Conservation (phyloP, 1,284 basidiomycete genomes). For the Sanghuangporus weigelae region DNA sequence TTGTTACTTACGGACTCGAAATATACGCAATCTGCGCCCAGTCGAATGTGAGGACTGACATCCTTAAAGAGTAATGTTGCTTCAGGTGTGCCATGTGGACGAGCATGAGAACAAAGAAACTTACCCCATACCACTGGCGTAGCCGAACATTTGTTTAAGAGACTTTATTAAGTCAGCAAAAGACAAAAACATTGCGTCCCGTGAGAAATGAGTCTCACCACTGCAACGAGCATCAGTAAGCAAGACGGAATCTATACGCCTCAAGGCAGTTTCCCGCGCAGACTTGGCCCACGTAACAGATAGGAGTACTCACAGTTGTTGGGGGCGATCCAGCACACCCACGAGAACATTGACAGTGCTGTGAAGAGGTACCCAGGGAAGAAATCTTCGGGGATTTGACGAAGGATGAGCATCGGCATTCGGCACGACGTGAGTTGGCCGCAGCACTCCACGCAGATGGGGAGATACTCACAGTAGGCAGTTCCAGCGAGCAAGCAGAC, state of each 20-base stretch:
- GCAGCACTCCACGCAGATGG: slow-evolving; percentile 19
- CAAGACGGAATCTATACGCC: not conserved
- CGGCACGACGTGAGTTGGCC: not conserved
- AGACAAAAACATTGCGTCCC: not conserved
- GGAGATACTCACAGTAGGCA: slow-evolving; percentile 33
- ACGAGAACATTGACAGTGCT: slow-evolving; percentile 32
- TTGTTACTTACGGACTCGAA: slow-evolving; percentile 19
- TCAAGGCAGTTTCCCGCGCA: not conserved
- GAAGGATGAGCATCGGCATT: not conserved
- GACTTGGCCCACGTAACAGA: not conserved
- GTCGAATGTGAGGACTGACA: slow-evolving; percentile 21
- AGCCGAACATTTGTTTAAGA: slow-evolving; percentile 19
- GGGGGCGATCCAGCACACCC: slow-evolving; percentile 36
- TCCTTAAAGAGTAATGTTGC: not conserved
- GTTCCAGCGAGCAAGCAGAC: slow-evolving; percentile 27
- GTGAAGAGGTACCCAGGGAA: slow-evolving; percentile 30
- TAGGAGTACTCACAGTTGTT: slow-evolving; percentile 15
- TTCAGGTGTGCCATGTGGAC: slow-evolving; percentile 24
- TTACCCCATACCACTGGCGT: slow-evolving; percentile 12
- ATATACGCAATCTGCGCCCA: slow-evolving; percentile 21
- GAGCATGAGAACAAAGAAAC: slow-evolving; percentile 17
- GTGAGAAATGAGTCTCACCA: not conserved
- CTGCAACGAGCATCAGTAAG: not conserved
- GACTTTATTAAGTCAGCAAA: slow-evolving; percentile 1
- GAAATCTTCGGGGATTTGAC: slow-evolving; percentile 21